A percentile compares a stretch with the other conserved stretches of the same genome.
Conservation (phyloP, 805 yeast genomes). For the Suhomyces sp. region DNA sequence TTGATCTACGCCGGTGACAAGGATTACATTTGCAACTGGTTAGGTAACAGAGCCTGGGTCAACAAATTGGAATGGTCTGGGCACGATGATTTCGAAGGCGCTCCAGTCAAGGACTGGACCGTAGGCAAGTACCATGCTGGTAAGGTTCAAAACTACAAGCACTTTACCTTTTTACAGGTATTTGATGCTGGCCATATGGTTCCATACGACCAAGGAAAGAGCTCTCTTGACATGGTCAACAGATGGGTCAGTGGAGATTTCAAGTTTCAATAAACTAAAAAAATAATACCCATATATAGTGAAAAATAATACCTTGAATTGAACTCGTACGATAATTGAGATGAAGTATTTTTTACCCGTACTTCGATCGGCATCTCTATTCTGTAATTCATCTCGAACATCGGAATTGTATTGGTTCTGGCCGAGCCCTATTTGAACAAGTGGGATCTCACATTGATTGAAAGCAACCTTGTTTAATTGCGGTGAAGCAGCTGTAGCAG, state of each 20-base stretch:
- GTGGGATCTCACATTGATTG: no score
- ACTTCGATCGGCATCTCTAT: not conserved
- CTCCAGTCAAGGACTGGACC: conserved; percentile 43
- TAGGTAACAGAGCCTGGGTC: conserved; percentile 86
- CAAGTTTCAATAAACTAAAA: conserved; percentile 1
- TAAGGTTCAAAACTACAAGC: conserved; percentile 66
- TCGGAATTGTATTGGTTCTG: not conserved
- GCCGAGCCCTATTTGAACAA: no score
- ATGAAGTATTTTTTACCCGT: not conserved
- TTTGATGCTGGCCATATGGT: conserved; percentile 96
- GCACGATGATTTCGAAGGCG: conserved; percentile 43
- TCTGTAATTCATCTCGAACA: not conserved
- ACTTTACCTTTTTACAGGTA: conserved; percentile 78
- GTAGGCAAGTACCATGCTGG: conserved; percentile 48
- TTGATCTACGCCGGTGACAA: conserved; percentile 92
- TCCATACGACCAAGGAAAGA: conserved; percentile 83
- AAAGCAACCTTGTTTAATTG: no score
- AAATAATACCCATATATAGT: not conserved
- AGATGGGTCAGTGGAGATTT: conserved; percentile 69
- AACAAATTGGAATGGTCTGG: conserved; percentile 65
- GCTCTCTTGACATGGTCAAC: conserved; percentile 76
- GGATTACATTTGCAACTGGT: conserved; percentile 90
- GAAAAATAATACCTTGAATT: not conserved
- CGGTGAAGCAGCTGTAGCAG: not conserved
- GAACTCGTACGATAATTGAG: not conserved